Base-by-base conservation (phyloP, 805 yeast species). In the Pachysolen tannophilus region DNA sequence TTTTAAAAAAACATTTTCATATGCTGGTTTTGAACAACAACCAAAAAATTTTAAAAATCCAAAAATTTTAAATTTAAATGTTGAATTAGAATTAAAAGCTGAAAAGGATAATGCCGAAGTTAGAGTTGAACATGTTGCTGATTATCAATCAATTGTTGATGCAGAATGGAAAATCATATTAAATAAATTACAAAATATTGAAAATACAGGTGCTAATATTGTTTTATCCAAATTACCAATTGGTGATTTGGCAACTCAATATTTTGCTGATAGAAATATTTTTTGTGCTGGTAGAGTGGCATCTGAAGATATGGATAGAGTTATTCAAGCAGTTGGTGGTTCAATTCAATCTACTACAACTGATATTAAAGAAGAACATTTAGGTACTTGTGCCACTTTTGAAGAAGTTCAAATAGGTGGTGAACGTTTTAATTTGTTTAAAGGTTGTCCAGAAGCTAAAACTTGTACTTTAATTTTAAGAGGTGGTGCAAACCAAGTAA, bases 41-140 rank as follows among this genome's bases (percentile, higher is more conserved):
- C 98, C 98, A 34, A 92, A 92, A 60, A 61, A 57, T 34, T 86
- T 92, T 56, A 49, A 50, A 14, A 67, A 84, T 57, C 96, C 98
- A 31, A 84, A 80, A 58, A 76, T 92, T 43, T 65, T 92, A 38
- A 75, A 79, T 48, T 69, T 92, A 52, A 92, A 92, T 53, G 88
- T 92, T 27, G 98, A 92, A 58, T 71, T 92, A 47, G 98, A 92
- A 65, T 75, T 92, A 54, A 92, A 92, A 64, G 97, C 97, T 2
- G 98, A 92, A 65, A 90, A 87, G 66, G 98, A 92, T 59, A 92
- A 92, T 55, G 98, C 98, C 8, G 98, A 92, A 67, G 97, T 92
- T 23, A 76, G 98, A 47, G 92, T 92, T 33, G 94, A 85, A 50
- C 82, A 87, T 56, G 97, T 92, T 37, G 72, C 75, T 39, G 97